These are phyloP conservation scores for Penicillium sp. DNA, from an alignment of 2,329 filamentous ascomycete species.

Conservation along the genomic window DNA sequence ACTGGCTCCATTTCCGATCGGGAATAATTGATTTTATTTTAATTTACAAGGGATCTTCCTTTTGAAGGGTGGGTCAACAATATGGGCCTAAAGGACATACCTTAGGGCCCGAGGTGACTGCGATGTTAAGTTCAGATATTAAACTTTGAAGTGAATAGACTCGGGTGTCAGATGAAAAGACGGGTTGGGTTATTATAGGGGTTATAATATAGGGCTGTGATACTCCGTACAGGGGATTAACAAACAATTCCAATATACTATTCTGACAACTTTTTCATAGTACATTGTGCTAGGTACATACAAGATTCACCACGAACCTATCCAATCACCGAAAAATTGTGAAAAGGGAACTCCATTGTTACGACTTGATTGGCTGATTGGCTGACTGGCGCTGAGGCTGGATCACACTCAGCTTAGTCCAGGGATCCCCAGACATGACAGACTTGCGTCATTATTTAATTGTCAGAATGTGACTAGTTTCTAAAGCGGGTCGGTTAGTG, in stretches of 20 bases:
- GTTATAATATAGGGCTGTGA: not conserved
- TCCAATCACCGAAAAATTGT: not conserved
- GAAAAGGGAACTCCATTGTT: slow-evolving; percentile 1
- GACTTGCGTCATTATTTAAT: slow-evolving; percentile 10
- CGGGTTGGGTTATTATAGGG: not conserved
- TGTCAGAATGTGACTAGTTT: slow-evolving; percentile 10
- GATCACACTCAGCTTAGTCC: slow-evolving; percentile 2
- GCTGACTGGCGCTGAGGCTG: not conserved
- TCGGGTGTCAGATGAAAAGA: not conserved
- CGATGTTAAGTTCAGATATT: not conserved
- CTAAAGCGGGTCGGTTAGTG: slow-evolving; percentile 4
- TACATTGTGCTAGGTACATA: not conserved
- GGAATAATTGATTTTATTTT: too few species aligned
- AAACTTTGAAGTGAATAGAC: slow-evolving; percentile 7
- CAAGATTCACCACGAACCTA: not conserved
- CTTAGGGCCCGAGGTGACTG: slow-evolving; percentile 11
- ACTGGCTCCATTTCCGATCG: not conserved
- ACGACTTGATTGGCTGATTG: slow-evolving; percentile 8
- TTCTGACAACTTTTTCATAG: not conserved
- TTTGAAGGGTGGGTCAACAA: slow-evolving; percentile 7
- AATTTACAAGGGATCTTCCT: not conserved
- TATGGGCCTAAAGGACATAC: slow-evolving; percentile 2
- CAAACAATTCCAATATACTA: not conserved
- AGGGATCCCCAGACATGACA: slow-evolving; percentile 14
- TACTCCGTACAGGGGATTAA: not conserved